Conservation (phyloP, 2,329 filamentous ascomycete genomes). For the Orbilia quercus region DNA sequence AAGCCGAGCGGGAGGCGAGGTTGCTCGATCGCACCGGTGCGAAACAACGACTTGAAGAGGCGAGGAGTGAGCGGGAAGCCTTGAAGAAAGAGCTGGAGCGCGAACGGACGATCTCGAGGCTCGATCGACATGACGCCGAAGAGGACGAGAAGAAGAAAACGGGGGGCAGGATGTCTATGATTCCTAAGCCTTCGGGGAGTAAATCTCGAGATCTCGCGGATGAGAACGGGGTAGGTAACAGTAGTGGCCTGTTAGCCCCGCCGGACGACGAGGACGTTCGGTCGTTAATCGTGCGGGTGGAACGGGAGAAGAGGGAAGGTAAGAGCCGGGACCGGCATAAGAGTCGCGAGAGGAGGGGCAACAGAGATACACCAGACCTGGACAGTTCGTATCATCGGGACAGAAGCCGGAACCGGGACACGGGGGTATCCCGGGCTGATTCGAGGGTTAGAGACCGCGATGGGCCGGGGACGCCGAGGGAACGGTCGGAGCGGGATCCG, state of each 20-base stretch:
- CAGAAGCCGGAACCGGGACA: conserved; percentile 41
- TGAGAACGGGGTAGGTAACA: conserved; percentile 34
- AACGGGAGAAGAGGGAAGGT: conserved; percentile 44
- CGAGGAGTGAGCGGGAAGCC: conserved; percentile 78
- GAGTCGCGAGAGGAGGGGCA: conserved; percentile 47
- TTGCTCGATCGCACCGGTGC: conserved; percentile 86
- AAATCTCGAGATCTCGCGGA: conserved; percentile 28
- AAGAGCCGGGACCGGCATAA: conserved; percentile 54
- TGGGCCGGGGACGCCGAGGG: conserved; percentile 12
- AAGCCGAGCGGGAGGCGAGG: conserved; percentile 87
- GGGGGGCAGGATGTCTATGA: conserved; percentile 46
- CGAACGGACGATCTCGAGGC: conserved; percentile 63
- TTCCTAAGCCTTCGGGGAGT: conserved; percentile 37
- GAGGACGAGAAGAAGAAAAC: conserved; percentile 34
- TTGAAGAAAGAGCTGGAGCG: conserved; percentile 73
- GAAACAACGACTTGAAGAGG: conserved; percentile 79
- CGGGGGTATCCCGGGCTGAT: conserved; percentile 20
- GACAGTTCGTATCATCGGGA: conserved; percentile 34
- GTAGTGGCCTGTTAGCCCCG: conserved; percentile 39
- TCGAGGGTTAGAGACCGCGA: conserved; percentile 28
- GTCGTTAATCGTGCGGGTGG: conserved; percentile 53
- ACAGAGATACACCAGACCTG: conserved; percentile 49
- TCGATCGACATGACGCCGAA: conserved; percentile 42
- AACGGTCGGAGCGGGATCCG: background rate
- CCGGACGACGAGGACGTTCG: conserved; percentile 54